These are phyloP conservation scores for Eucalyptus globulus DNA, from an alignment of 345 rosid species.

Conservation along the genomic window DNA sequence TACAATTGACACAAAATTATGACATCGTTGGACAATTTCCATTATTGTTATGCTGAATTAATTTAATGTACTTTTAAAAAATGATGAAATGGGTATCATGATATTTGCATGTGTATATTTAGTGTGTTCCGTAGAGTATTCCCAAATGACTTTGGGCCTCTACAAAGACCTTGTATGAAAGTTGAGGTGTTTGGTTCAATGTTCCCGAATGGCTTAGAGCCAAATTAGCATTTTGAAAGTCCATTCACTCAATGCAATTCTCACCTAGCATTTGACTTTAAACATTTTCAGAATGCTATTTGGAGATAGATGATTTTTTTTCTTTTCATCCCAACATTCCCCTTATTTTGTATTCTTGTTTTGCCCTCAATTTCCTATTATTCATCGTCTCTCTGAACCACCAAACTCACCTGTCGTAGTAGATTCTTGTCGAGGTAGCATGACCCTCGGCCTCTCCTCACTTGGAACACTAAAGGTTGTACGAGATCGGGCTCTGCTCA, in stretches of 20 bases:
- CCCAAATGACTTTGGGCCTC: background rate
- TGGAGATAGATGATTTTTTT: background rate
- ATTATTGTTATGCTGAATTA: background rate
- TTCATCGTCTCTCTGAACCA: background rate
- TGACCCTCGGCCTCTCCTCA: background rate
- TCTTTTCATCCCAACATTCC: background rate
- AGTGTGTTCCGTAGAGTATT: too few relatives aligned
- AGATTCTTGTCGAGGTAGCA: background rate
- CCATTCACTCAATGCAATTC: background rate
- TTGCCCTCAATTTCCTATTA: background rate
- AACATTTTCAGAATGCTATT: background rate
- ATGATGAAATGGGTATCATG: background rate
- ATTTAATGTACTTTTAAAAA: too few relatives aligned
- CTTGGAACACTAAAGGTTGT: background rate
- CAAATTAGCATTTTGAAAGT: background rate
- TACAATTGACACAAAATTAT: background rate
- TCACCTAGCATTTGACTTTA: fast-evolving
- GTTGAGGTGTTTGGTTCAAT: background rate
- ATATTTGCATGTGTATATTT: too few relatives aligned
- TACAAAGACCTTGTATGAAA: background rate
- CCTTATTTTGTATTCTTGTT: background rate
- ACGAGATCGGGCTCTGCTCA: fast-evolving
- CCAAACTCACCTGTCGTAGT: background rate
- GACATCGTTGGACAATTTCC: background rate
- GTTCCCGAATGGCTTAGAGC: fast-evolving